Evolutionary conservation across 1,139 yeast species (phyloP).

Genomic region (Trichomonascaceae sp.): DNA sequence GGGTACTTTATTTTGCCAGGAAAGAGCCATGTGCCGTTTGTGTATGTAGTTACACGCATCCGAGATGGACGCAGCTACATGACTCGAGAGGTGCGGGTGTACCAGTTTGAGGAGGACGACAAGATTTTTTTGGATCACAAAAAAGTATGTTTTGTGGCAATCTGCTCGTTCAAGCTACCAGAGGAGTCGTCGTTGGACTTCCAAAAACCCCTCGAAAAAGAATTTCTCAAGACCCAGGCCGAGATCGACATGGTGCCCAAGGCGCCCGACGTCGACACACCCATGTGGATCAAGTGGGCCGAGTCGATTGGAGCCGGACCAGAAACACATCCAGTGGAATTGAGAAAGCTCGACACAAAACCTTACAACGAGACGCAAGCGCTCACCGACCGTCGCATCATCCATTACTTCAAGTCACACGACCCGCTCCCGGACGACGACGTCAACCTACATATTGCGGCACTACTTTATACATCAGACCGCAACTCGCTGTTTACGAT

Average conservation of each 20-base stretch:
- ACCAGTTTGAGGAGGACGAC: slow-evolving; percentile 14
- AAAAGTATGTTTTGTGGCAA: slow-evolving; percentile 16
- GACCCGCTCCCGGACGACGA: slow-evolving; percentile 13
- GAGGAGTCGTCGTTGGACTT: slow-evolving; percentile 13
- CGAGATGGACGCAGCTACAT: slow-evolving; percentile 19
- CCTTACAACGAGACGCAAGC: slow-evolving; percentile 10
- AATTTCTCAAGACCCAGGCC: slow-evolving; percentile 6
- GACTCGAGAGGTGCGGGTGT: slow-evolving; percentile 20
- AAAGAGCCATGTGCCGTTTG: slow-evolving; percentile 18
- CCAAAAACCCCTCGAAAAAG: slow-evolving; percentile 13
- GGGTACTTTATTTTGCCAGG: slow-evolving; percentile 25
- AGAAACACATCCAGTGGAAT: slow-evolving; percentile 21
- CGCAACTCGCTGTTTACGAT: slow-evolving; percentile 24
- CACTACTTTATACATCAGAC: slow-evolving; percentile 22
- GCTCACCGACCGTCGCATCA: slow-evolving; percentile 15
- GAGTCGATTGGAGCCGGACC: slow-evolving; percentile 7
- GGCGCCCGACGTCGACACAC: slow-evolving; percentile 22
- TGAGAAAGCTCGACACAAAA: slow-evolving; percentile 18
- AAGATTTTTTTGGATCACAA: slow-evolving; percentile 12
- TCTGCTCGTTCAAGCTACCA: slow-evolving; percentile 19
- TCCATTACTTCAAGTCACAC: slow-evolving; percentile 19
- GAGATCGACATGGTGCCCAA: slow-evolving; percentile 12
- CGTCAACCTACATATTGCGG: slow-evolving; percentile 20
- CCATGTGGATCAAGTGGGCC: slow-evolving; percentile 14
- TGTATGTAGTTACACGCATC: slow-evolving; percentile 18